phyloP scores from a whole-genome alignment of 106 monocot genomes.

The Cymbidium sinense region DNA sequence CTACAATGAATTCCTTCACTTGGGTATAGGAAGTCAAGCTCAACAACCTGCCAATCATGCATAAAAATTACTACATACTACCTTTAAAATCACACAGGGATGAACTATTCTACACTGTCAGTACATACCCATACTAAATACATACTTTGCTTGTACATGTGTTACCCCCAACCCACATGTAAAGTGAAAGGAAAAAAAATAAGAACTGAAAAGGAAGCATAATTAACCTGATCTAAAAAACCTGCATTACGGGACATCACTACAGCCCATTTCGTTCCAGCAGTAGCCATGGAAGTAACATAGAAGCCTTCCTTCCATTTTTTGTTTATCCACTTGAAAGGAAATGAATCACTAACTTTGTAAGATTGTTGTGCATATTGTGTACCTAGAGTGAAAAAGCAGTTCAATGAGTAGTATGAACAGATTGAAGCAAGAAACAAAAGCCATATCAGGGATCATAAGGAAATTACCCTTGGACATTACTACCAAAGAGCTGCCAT shows the following conservation, averaged over 20 bases:
- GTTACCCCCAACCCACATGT: background rate
- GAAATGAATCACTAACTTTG: constrained; percentile 80
- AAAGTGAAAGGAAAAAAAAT: background rate
- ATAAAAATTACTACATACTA: too few relatives aligned
- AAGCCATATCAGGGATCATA: background rate
- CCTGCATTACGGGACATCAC: constrained; percentile 79
- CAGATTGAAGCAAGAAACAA: background rate
- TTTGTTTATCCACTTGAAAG: constrained; percentile 90
- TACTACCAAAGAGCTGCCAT: constrained; percentile 71
- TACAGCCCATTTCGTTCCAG: constrained; percentile 68
- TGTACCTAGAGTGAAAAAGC: constrained; percentile 34
- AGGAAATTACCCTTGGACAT: constrained; percentile 66
- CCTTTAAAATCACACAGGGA: too few relatives aligned
- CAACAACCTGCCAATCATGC: constrained; percentile 49
- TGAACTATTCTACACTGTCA: too few relatives aligned
- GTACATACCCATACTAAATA: too few relatives aligned
- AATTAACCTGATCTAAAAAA: constrained; percentile 53
- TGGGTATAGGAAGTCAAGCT: constrained; percentile 82
- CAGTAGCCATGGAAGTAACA: constrained; percentile 80
- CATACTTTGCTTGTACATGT: too few relatives aligned
- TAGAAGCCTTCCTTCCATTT: constrained; percentile 84
- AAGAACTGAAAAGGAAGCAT: background rate
- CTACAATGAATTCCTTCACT: constrained; percentile 81
- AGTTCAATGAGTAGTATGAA: background rate
- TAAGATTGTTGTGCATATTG: constrained; percentile 78